phyloP scores from a whole-genome alignment of 352 stramenopile species.

The Pythium dissimile region DNA sequence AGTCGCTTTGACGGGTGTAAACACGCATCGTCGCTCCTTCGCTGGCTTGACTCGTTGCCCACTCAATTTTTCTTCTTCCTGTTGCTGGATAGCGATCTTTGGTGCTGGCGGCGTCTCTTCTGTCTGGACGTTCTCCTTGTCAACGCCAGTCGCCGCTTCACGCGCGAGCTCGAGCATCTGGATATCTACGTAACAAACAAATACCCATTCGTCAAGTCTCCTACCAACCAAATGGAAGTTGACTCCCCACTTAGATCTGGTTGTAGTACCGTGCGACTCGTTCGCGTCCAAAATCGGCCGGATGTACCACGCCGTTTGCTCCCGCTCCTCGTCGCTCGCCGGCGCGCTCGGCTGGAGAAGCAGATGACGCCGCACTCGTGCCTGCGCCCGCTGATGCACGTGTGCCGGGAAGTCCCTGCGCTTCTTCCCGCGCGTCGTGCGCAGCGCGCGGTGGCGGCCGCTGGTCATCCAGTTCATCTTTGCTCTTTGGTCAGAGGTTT shows the following conservation, averaged over 20 bases:
- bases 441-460: conserved; percentile 46
- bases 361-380: conserved; percentile 16
- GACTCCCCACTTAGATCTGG: not conserved
- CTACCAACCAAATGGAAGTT: too few species aligned
- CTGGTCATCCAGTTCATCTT: conserved; percentile 83
- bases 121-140: not conserved
- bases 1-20: conserved; percentile 53
- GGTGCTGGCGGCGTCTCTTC: not conserved
- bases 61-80: not conserved
- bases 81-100: not conserved
- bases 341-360: not conserved
- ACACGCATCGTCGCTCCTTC: conserved; percentile 35
- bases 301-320: conserved; percentile 54
- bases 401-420: conserved; percentile 47
- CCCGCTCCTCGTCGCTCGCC: not conserved
- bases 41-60: not conserved
- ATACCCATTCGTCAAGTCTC: not conserved
- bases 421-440: conserved; percentile 37
- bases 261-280: conserved; percentile 43
- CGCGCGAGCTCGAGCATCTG: conserved; percentile 47
- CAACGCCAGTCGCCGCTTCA: conserved; percentile 10
- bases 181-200: conserved; percentile 32
- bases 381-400: conserved; percentile 28
- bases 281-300: conserved; percentile 34
- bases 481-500: too few species aligned